Percentiles rank a stretch among this genome's conserved stretches.
These are phyloP conservation scores for Fusarium neocosmosporiellum DNA, from an alignment of 2,329 filamentous ascomycete species.

Conservation along the genomic window DNA sequence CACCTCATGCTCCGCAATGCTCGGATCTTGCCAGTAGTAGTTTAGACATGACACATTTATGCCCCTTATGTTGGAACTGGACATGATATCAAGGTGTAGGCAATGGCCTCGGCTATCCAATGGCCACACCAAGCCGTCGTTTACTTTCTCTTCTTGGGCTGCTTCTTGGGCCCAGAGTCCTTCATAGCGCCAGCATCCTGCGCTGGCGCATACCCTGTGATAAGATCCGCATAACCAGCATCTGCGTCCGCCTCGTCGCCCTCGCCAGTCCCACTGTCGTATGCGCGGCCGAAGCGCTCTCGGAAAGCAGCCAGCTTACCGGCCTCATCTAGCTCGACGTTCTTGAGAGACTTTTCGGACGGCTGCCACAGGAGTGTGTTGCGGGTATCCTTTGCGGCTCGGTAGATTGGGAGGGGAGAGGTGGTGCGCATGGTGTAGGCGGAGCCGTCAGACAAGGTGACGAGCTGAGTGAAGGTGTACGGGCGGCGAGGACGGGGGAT, in stretches of 20 bases:
- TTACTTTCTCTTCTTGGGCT: conserved; percentile 62
- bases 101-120: conserved; percentile 1
- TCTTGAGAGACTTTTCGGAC: conserved; percentile 79
- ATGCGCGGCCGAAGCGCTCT: conserved; percentile 83
- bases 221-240: conserved; percentile 56
- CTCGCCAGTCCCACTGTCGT: conserved; percentile 68
- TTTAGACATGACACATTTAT: conserved; percentile 37
- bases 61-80: background rate
- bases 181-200: conserved; percentile 51
- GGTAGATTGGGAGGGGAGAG: conserved; percentile 71
- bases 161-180: conserved; percentile 54
- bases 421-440: conserved; percentile 85
- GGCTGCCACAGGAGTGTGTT: conserved; percentile 96
- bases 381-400: conserved; percentile 80
- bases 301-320: conserved; percentile 89
- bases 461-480: conserved; percentile 96
- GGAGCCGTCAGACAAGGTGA: conserved; percentile 91
- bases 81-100: background rate
- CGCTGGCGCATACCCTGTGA: conserved; percentile 59
- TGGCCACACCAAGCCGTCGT: conserved; percentile 14
- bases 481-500: conserved; percentile 89
- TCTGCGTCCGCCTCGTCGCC: conserved; percentile 41
- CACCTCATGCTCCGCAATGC: conserved; percentile 28
- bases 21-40: conserved; percentile 25
- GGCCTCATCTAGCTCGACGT: conserved; percentile 95